A percentile compares a stretch with the other conserved stretches of the same genome.
Evolutionary conservation across 345 rosid species (phyloP).

Genomic region (Citrus cavaleriei): DNA sequence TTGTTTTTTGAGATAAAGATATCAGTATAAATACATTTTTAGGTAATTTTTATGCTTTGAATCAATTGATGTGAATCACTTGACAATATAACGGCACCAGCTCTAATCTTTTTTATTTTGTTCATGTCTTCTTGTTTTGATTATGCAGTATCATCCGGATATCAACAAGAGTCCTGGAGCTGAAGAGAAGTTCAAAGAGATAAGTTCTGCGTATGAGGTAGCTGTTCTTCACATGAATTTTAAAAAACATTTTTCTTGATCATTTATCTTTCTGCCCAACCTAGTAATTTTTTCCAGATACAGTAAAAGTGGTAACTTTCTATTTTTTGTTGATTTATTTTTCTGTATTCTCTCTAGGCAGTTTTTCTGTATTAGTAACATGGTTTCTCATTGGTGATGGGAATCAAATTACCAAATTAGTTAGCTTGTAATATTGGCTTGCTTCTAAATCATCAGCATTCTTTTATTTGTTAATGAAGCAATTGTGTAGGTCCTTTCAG

Average conservation of each 20-base stretch:
- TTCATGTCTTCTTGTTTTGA: constrained; percentile 19
- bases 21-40: not conserved
- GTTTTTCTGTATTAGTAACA: not conserved
- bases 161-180: constrained; percentile 75
- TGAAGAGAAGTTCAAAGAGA: constrained; percentile 91
- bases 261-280: not conserved
- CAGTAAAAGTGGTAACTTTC: not conserved
- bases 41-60: not conserved
- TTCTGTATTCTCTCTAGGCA: not conserved
- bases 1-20: not conserved
- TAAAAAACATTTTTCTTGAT: not conserved
- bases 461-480: constrained; percentile 32
- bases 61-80: not conserved
- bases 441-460: not conserved
- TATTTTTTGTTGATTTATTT: not conserved
- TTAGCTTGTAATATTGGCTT: not conserved
- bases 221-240: constrained; percentile 5
- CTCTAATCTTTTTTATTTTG: too few relatives aligned
- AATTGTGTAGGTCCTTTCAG: constrained; percentile 80
- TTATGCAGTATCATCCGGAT: constrained; percentile 83
- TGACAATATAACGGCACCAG: not conserved
- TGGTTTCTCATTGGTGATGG: not conserved
- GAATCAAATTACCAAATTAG: not conserved
- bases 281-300: not conserved
- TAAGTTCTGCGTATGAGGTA: constrained; percentile 98